Evolutionary conservation across 345 rosid genomes (phyloP).

Genomic region (Eucalyptus brandiana): DNA sequence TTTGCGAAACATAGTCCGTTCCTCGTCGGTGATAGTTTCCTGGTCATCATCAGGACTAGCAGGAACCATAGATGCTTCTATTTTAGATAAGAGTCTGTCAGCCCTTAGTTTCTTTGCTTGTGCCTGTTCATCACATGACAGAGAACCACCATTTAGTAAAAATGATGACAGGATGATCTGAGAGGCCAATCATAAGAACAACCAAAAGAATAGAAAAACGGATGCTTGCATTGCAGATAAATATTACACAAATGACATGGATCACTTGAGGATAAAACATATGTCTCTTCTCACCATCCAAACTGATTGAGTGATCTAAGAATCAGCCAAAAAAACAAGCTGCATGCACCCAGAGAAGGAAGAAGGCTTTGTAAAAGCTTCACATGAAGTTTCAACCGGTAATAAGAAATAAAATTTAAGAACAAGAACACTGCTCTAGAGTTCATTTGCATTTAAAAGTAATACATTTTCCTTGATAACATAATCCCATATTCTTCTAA

Average conservation of each 20-base stretch:
- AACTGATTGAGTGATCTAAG: not conserved
- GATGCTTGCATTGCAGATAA: not conserved
- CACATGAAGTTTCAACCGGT: not conserved
- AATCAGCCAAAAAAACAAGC: not conserved
- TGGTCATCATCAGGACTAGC: slow-evolving; percentile 96
- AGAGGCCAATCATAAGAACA: not conserved
- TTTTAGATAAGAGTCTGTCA: slow-evolving; percentile 68
- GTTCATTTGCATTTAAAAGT: not conserved
- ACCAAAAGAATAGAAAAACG: not conserved
- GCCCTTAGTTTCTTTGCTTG: slow-evolving; percentile 88
- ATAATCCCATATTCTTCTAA: not conserved
- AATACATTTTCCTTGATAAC: not conserved
- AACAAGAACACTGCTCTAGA: not conserved
- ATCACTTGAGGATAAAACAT: not conserved
- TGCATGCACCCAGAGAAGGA: not conserved
- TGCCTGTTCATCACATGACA: slow-evolving; percentile 32
- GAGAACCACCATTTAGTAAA: not conserved
- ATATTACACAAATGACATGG: not conserved
- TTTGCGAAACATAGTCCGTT: slow-evolving; percentile 77
- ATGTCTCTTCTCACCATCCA: not conserved
- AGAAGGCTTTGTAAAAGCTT: not conserved
- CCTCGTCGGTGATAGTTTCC: slow-evolving; percentile 94
- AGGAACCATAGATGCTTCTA: slow-evolving; percentile 94
- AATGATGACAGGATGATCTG: not conserved
- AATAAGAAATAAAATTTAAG: not conserved